Base-by-base conservation (phyloP, 1,139 yeast species). In the Suhomyces taliae region DNA sequence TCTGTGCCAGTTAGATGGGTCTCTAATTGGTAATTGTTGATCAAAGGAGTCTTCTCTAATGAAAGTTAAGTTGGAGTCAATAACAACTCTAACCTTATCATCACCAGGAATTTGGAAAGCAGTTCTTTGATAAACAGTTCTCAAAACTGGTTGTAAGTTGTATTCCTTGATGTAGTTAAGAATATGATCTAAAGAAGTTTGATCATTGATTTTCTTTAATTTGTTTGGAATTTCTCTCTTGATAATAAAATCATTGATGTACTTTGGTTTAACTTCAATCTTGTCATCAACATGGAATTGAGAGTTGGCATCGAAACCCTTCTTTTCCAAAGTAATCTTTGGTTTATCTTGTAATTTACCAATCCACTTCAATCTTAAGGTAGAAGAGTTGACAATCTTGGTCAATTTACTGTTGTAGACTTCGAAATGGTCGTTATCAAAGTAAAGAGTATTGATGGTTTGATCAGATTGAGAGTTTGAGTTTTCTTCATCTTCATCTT, bases 101-200 rank as follows among this genome's bases (percentile, higher is more conserved):
- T 93, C 98, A 51, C 98, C 98, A 1, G 99, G 99, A 56, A 93
- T 91, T 72, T 93, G 97, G 75, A 93, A 93, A 1, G 98, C 98
- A 12, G 97, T 89, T 67, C 99, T 81, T 39, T 90, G 88, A 69
- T 89, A 90, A 39, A 86, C 81, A 6, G 97, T 82, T 70, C 99
- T 83, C 64, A 93, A 70, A 37, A 89, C 82, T 12, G 99, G 99
- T 66, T 89, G 87, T 53, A 93, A 76, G 50, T 82, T 77, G 57
- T 83, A 77, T 46, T 83, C 83, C 39, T 70, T 66, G 52, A 93
- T 84, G 60, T 85, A 88, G 9, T 74, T 65, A 59, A 84, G 84
- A 45, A 90, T 71, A 46, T 80, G 80, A 39, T 76, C 74, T 49
- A 86, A 82, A 50, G 83, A 79, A 24, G 74, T 64, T 47, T 79